A percentile compares a stretch with the other conserved stretches of the same genome.
phyloP scores from a whole-genome alignment of 805 yeast genomes.

The Ogataea salicorniae region DNA sequence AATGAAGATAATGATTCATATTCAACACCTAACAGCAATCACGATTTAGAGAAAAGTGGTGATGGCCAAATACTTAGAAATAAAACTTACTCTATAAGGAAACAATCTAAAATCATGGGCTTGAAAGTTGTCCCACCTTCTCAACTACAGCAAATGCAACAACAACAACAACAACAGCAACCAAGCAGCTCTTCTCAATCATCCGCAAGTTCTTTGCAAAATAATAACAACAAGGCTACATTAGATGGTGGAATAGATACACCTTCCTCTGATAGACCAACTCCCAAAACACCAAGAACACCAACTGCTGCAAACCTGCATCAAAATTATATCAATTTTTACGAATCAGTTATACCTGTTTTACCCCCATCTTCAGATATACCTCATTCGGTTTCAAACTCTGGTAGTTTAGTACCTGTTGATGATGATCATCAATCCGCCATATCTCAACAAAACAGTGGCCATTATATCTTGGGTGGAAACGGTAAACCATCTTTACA shows the following conservation, averaged over 20 bases:
- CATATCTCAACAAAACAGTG: not conserved
- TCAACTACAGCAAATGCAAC: not conserved
- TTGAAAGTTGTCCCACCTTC: slow-evolving; percentile 7
- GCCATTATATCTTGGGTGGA: not conserved
- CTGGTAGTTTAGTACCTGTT: not conserved
- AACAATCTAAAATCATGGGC: slow-evolving; percentile 25
- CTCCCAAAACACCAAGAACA: not conserved
- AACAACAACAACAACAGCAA: slow-evolving; percentile 5
- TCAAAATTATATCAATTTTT: slow-evolving; percentile 21
- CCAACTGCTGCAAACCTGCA: slow-evolving; percentile 5
- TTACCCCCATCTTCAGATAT: slow-evolving; percentile 13
- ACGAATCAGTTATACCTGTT: slow-evolving; percentile 31
- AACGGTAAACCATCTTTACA: slow-evolving; percentile 2
- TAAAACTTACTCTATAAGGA: slow-evolving; percentile 13
- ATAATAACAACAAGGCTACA: slow-evolving; percentile 1
- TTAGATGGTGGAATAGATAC: no score
- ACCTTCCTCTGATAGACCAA: not conserved
- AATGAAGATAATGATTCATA: not conserved
- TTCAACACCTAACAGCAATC: not conserved
- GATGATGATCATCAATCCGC: slow-evolving; percentile 1
- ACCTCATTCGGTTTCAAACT: not conserved
- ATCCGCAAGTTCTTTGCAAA: no score
- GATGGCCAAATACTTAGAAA: slow-evolving; percentile 8
- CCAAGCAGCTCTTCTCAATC: not conserved
- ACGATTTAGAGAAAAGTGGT: not conserved